Evolutionary conservation across 1,284 basidiomycete species (phyloP), one percentile per base, ranked within the genome.

Genomic region (Trichosporon sp.): DNA sequence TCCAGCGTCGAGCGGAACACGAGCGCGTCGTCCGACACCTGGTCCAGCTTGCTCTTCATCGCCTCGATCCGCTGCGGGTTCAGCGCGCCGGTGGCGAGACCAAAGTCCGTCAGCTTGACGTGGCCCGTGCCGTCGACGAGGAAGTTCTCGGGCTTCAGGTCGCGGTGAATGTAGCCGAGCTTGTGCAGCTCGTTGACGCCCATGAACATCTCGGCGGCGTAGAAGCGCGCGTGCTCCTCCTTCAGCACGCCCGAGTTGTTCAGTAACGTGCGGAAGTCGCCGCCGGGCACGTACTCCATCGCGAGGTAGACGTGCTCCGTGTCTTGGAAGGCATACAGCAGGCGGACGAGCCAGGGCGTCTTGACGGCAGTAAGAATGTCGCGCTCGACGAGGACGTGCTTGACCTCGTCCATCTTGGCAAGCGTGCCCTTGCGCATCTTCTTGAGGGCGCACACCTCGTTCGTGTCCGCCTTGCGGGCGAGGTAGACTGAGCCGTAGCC

Each of bases 41-140:
- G 92, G 82, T 99, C 96, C 58, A 99, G 90, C 91, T 96, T 73
- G 60, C 93, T 87, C 85, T 92, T 95, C 73, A 99, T 86, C 7
- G 93, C 93, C 78, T 99, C 95, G 75, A 99, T 98, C 70, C 93
- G 90, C 74, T 89, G 91, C 0, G 97, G 97, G 82, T 96, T 98
- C 68, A 99, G 86, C 0, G 95, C 93, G 38, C 97, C 97, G 1
- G 97, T 97, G 1, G 97, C 97, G 13, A 99, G 87, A 62, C 97
- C 97, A 81, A 99, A 99, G 83, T 99, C 97, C 7, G 97, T 99
- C 62, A 99, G 86, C 84, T 99, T 99, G 81, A 99, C 96, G 81
- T 99, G 97, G 1, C 97, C 97, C 9, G 90, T 90, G 9, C 91
- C 88, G 79, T 99, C 97, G 51, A 99, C 92, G 63, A 99, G 86